Evolutionary conservation across 2,329 filamentous ascomycete species (phyloP), one percentile per base, ranked within the genome.

Genomic region (Paraconiothyrium sp.): DNA sequence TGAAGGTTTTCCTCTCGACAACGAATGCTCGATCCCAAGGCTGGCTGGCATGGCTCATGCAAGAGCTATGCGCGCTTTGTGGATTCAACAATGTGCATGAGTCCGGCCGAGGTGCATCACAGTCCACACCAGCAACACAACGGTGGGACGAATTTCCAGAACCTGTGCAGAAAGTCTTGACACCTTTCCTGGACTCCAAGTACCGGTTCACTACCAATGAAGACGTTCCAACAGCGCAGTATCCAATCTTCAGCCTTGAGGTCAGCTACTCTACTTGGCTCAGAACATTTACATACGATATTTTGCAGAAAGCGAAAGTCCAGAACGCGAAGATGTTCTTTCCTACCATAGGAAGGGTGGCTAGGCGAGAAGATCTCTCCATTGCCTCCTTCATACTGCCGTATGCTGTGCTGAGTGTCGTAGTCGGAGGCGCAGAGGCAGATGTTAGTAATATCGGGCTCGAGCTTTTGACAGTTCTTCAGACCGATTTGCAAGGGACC

Each of bases 21-120:
- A 95, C 91, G 0, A 96, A 97, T 75, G 91, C 93, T 2, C 90
- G 89, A 66, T 86, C 93, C 6, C 95, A 98, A 77, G 94, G 93
- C 0, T 97, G 96, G 74, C 84, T 99, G 20, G 94, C 94, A 1
- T 99, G 92, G 78, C 92, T 91, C 1, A 97, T 99, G 89, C 95
- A 99, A 78, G 91, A 97, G 71, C 85, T 98, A 44, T 85, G 98
- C 3, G 89, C 90, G 48, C 88, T 90, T 67, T 92, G 91, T 72
- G 89, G 91, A 32, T 89, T 97, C 72, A 89, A 69, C 57, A 54
- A 85, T 11, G 87, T 83, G 22, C 80, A 84, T 3, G 54, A 56
- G 30, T 47, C 54, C 2, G 32, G 43, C n/a, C 54, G 39, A 41
- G 39, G 54, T 43, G 80, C 81, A 34, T 82, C 84, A 22, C 86